Evolutionary conservation across 2,329 filamentous ascomycete species (phyloP).

Genomic region (Fusarium nurragi): DNA sequence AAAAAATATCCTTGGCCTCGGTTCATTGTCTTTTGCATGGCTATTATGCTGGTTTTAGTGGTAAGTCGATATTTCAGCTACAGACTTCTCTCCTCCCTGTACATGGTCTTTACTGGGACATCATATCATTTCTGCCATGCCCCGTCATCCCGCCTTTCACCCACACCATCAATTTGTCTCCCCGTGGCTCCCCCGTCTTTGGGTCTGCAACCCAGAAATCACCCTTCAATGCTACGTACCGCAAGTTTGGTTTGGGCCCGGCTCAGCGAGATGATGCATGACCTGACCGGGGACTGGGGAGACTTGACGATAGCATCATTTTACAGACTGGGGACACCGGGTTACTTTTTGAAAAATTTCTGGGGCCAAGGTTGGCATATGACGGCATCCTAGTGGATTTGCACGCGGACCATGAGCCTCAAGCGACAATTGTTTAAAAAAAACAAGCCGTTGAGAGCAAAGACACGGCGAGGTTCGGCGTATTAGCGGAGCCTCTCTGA

Average conservation of each 20-base stretch:
- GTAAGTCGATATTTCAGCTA: constrained; percentile 34
- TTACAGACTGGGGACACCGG: not conserved
- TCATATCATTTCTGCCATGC: constrained; percentile 32
- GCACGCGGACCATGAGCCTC: constrained; percentile 9
- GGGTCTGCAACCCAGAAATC: constrained; percentile 22
- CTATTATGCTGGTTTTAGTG: constrained; percentile 33
- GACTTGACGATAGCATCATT: constrained; percentile 27
- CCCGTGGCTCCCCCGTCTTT: constrained; percentile 28
- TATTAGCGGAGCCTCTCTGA: constrained; percentile 43
- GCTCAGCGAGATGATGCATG: constrained; percentile 36
- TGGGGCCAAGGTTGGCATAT: constrained; percentile 25
- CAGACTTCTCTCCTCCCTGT: constrained; percentile 5
- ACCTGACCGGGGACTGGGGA: constrained; percentile 25
- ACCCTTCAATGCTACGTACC: constrained; percentile 15
- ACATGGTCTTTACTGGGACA: constrained; percentile 14
- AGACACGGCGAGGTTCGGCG: constrained; percentile 39
- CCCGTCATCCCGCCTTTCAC: constrained; percentile 37
- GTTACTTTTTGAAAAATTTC: not conserved
- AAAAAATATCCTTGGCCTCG: constrained; percentile 26
- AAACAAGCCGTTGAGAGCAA: constrained; percentile 26
- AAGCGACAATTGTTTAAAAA: constrained; percentile 8
- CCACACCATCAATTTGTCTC: constrained; percentile 26
- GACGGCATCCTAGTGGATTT: constrained; percentile 32
- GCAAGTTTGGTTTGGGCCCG: constrained; percentile 31
- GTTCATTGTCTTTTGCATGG: constrained; percentile 19